Evolutionary conservation across 495 filamentous ascomycete genomes (phyloP).

Genomic region (Polyplosphaeria fusca): DNA sequence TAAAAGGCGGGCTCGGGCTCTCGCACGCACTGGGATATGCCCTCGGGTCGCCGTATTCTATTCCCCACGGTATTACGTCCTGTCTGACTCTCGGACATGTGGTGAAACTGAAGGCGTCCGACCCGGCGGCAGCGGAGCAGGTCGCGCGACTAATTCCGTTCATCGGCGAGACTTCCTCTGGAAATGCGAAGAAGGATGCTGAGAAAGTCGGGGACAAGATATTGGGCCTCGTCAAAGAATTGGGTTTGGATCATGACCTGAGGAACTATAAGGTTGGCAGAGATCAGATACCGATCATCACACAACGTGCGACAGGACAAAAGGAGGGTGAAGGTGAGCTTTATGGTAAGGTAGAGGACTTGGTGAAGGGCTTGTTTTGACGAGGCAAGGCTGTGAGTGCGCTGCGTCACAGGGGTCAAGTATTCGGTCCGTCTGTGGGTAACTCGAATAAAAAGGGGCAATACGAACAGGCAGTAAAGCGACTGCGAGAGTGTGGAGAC

Average conservation of each 20-base stretch:
- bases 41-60: slow-evolving; percentile 49
- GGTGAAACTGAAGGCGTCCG: slow-evolving; percentile 45
- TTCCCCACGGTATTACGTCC: slow-evolving; percentile 52
- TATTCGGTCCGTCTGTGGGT: too few species aligned
- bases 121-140: slow-evolving; percentile 43
- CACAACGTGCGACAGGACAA: slow-evolving; percentile 37
- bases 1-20: slow-evolving; percentile 47
- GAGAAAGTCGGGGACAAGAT: slow-evolving; percentile 40
- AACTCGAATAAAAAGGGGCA: too few species aligned
- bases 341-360: slow-evolving; percentile 37
- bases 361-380: slow-evolving; percentile 40
- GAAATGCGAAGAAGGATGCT: slow-evolving; percentile 41
- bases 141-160: slow-evolving; percentile 44
- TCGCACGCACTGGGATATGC: slow-evolving; percentile 50
- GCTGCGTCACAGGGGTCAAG: too few species aligned
- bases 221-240: slow-evolving; percentile 37
- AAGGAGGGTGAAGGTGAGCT: slow-evolving; percentile 38
- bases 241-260: slow-evolving; percentile 40
- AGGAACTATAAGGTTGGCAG: slow-evolving; percentile 39
- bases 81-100: slow-evolving; percentile 49
- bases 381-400: not conserved
- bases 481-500: too few species aligned
- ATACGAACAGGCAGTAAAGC: too few species aligned
- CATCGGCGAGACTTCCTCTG: slow-evolving; percentile 39
- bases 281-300: slow-evolving; percentile 40